Base-by-base conservation (phyloP, 768 basidiomycete species). In the Suillus placidus region DNA sequence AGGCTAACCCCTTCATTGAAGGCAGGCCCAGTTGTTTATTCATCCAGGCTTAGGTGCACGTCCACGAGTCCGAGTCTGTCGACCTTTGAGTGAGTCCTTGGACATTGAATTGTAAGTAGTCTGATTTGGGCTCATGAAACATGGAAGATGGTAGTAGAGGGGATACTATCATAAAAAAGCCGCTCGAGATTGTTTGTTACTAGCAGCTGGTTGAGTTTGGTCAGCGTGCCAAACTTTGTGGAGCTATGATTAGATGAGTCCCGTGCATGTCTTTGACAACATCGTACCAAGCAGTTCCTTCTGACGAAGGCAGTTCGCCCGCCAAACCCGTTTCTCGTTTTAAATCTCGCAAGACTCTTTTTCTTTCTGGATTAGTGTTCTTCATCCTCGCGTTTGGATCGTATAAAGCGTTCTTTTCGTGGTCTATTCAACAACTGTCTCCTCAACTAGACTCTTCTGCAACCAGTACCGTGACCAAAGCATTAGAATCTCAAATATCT, bases 341-440 rank as follows among this genome's bases (percentile, higher is more conserved):
- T 30, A 64, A 71, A 30, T 55, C 74, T 51, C 73, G 72, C 38
- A 78, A 69, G 69, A 68, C 78, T 37, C 35, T 82, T 45, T 66
- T 84, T 64, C 23, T 85, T 63, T 73, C 74, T 23, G 32, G 76
- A 60, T 74, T 76, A 30, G 68, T 85, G 5, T 54, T 32, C 66
- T 71, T 73, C 61, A 42, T 82, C 64, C 69, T 81, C 68, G 77
- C 76, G 20, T 74, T 85, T 63, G 69, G 72, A 34, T 78, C 78
- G 61, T 88, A 80, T 70, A 81, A 80, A 73, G 75, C 81, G 80
- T 74, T 78, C 78, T 49, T 26, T 64, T 40, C 68, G 49, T 57
- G 56, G 64, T 20, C 26, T 51, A 9, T 60, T 26, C 49, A 32
- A 55, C 61, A 32, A 20, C 57, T 38, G 0, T 38, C n/a, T n/a